These are phyloP conservation scores for Saccharomycopsis amapae DNA, from an alignment of 805 yeast species.

Conservation along the genomic window DNA sequence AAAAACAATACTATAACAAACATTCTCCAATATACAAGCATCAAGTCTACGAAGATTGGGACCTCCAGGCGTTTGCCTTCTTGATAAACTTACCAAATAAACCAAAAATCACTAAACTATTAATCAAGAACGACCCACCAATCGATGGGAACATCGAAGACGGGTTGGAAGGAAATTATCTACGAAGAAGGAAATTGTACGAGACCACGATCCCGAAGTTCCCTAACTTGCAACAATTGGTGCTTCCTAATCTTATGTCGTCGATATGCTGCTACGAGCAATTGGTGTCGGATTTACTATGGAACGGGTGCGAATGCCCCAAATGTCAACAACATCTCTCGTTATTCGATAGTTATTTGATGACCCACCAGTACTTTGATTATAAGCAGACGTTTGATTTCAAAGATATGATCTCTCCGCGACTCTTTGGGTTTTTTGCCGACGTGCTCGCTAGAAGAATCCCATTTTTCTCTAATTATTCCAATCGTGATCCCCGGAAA, in stretches of 20 bases:
- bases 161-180: constrained; percentile 69
- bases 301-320: constrained; percentile 71
- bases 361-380: constrained; percentile 58
- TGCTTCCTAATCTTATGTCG: constrained; percentile 54
- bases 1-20: constrained; percentile 23
- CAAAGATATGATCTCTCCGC: constrained; percentile 56
- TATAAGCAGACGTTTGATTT: constrained; percentile 34
- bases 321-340: constrained; percentile 45
- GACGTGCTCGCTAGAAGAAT: constrained; percentile 36
- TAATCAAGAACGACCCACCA: constrained; percentile 55
- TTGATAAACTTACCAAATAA: constrained; percentile 32
- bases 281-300: constrained; percentile 57
- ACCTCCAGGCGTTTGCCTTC: constrained; percentile 39
- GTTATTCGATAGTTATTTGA: constrained; percentile 50
- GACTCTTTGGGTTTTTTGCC: constrained; percentile 47
- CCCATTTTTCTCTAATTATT: constrained; percentile 9
- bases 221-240: constrained; percentile 35
- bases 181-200: constrained; percentile 49
- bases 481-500: neutral
- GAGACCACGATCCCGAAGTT: constrained; percentile 41
- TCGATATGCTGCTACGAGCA: constrained; percentile 63
- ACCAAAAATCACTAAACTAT: constrained; percentile 33
- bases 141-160: constrained; percentile 48
- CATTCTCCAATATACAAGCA: constrained; percentile 29
- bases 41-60: constrained; percentile 49